A percentile compares a stretch with the other conserved stretches of the same genome.
phyloP scores from a whole-genome alignment of 2,329 filamentous ascomycete genomes.

The Calonectria pseudoturangicola region DNA sequence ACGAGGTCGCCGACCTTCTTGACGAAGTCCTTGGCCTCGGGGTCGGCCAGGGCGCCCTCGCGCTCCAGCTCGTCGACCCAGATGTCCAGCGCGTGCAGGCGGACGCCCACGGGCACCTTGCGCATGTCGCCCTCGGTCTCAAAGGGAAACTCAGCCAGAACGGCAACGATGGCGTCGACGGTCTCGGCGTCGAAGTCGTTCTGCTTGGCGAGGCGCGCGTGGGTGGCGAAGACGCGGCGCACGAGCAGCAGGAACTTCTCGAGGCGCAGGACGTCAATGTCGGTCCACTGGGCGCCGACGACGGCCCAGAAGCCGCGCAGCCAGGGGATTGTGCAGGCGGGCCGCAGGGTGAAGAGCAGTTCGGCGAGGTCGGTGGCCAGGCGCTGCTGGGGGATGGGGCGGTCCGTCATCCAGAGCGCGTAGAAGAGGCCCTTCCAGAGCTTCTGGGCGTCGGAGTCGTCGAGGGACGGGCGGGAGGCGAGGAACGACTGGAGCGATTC shows the following conservation, averaged over 20 bases:
- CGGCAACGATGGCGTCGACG: conserved; percentile 53
- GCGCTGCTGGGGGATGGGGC: conserved; percentile 88
- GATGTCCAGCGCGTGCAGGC: conserved; percentile 91
- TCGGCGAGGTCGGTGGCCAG: conserved; percentile 86
- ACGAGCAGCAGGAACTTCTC: conserved; percentile 95
- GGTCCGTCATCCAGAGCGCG: conserved; percentile 95
- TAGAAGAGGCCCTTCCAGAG: conserved; percentile 97
- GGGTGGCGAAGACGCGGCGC: conserved; percentile 84
- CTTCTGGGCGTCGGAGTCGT: conserved; percentile 84
- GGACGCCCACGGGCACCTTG: conserved; percentile 86
- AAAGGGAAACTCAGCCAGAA: conserved; percentile 58
- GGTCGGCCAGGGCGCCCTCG: conserved; percentile 71
- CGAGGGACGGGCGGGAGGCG: conserved; percentile 75
- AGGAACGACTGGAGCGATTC: conserved; percentile 87
- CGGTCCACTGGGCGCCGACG: conserved; percentile 82
- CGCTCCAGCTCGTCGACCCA: conserved; percentile 93
- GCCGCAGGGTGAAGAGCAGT: conserved; percentile 75
- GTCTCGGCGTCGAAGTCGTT: conserved; percentile 58
- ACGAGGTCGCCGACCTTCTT: conserved; percentile 73
- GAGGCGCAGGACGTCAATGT: conserved; percentile 85
- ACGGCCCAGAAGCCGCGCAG: conserved; percentile 83
- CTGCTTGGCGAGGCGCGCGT: conserved; percentile 71
- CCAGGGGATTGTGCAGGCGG: conserved; percentile 65
- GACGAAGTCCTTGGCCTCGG: conserved; percentile 68
- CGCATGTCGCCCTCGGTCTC: conserved; percentile 63